Conservation (phyloP, 371 early-diverging fungal genomes). For the Syncephalis fuscata region DNA sequence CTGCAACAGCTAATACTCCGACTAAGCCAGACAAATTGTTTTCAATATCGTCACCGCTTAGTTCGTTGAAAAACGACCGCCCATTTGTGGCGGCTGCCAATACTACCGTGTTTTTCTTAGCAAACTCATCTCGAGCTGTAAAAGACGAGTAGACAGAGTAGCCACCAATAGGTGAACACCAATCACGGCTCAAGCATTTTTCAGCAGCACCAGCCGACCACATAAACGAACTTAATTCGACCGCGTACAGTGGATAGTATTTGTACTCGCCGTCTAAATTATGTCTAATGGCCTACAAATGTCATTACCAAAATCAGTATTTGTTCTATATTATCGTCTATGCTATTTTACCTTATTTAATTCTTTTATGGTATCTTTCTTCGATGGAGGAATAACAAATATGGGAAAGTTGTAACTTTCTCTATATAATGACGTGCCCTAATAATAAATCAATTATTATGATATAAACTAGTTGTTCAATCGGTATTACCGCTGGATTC, state of each 20-base stretch:
- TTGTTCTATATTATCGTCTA: no score
- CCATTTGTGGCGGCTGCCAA: conserved; percentile 48
- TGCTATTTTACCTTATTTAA: background rate
- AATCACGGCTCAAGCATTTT: conserved; percentile 50
- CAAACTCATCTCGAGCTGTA: conserved; percentile 27
- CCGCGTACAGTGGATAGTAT: conserved; percentile 41
- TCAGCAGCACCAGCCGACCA: conserved; percentile 44
- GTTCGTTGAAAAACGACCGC: conserved; percentile 44
- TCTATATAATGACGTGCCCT: conserved; percentile 39
- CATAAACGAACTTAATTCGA: conserved; percentile 56
- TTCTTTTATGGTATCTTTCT: conserved; percentile 24
- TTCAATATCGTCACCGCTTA: conserved; percentile 25
- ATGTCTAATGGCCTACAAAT: no score
- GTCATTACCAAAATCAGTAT: no score
- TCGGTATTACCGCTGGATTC: conserved; percentile 54
- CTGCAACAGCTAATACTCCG: conserved; percentile 44
- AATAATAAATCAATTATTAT: no score
- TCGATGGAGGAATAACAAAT: conserved; percentile 34
- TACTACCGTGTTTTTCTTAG: conserved; percentile 41
- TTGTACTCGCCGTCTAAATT: conserved; percentile 16
- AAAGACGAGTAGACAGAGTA: conserved; percentile 52
- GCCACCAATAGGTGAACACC: conserved; percentile 57
- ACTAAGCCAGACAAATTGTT: conserved; percentile 38
- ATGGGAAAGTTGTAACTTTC: conserved; percentile 43
- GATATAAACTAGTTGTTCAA: no score